Evolutionary conservation across 2,329 filamentous ascomycete species (phyloP).

Genomic region (Cryphonectria parasitica): DNA sequence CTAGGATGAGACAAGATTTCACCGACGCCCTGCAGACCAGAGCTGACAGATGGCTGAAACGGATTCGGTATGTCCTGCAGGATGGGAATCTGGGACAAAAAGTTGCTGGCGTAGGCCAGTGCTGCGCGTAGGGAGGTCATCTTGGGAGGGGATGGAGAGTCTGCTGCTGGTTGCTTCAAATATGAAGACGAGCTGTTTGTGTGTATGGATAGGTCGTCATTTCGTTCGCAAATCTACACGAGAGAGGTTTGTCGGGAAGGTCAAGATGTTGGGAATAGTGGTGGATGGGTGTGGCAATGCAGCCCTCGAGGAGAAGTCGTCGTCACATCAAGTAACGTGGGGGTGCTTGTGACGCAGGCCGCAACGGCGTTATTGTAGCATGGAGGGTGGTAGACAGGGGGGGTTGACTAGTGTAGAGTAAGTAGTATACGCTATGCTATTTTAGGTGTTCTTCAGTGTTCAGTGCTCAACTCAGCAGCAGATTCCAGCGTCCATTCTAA

Average conservation of each 20-base stretch:
- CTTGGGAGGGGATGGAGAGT: not conserved
- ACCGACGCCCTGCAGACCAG: constrained; percentile 29
- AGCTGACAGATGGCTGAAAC: constrained; percentile 29
- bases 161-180: constrained; percentile 13
- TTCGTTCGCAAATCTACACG: not conserved
- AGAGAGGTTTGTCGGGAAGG: not conserved
- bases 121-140: constrained; percentile 37
- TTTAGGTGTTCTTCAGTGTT: not conserved
- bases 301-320: not conserved
- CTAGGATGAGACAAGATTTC: constrained; percentile 11
- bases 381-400: no score
- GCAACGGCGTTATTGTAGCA: no score
- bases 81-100: constrained; percentile 41
- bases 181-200: constrained; percentile 5
- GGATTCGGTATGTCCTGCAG: constrained; percentile 34
- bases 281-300: not conserved
- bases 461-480: not conserved
- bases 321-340: not conserved
- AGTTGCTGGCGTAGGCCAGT: constrained; percentile 40
- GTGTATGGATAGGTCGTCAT: constrained; percentile 4
- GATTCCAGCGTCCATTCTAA: not conserved
- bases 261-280: not conserved
- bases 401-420: not conserved
- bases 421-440: not conserved
- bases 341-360: constrained; percentile 1